Evolutionary conservation across 2,329 filamentous ascomycete species (phyloP).

Genomic region (Cladosporium phlei): DNA sequence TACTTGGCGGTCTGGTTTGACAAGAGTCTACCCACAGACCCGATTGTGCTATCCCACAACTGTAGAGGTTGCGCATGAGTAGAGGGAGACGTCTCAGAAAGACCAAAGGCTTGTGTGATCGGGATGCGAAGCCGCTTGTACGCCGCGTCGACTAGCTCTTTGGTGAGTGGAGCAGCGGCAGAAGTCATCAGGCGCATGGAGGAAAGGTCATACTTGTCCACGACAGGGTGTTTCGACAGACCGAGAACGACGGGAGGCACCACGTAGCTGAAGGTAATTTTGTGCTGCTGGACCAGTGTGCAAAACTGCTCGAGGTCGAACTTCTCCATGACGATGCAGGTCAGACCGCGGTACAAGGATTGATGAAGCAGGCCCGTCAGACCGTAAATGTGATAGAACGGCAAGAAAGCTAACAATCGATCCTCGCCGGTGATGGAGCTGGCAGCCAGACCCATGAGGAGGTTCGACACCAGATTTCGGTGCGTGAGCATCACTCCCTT

Average conservation of each 20-base stretch:
- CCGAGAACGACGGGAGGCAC: conserved; percentile 73
- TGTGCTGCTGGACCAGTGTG: conserved; percentile 60
- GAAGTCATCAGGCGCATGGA: conserved; percentile 56
- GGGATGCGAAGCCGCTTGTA: conserved; percentile 41
- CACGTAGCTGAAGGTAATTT: conserved; percentile 60
- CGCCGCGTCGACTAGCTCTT: conserved; percentile 40
- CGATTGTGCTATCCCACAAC: background rate
- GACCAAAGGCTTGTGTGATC: conserved; percentile 70
- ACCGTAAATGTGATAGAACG: conserved; percentile 45
- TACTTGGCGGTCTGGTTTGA: conserved; percentile 67
- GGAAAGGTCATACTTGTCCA: conserved; percentile 63
- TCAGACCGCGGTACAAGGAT: conserved; percentile 50
- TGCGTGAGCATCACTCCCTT: conserved; percentile 84
- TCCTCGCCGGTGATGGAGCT: background rate
- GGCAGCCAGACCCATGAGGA: background rate
- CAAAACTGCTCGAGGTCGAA: conserved; percentile 74
- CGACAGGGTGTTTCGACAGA: conserved; percentile 66
- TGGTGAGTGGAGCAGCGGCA: conserved; percentile 62
- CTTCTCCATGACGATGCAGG: conserved; percentile 71
- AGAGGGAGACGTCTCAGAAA: conserved; percentile 77
- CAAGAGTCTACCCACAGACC: conserved; percentile 61
- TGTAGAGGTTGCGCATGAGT: conserved; percentile 38
- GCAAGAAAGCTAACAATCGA: background rate
- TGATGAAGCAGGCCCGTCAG: conserved; percentile 62
- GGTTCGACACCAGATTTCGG: conserved; percentile 67